Base-by-base conservation (phyloP, 23 red algal species). In the Pyropia yezoensis region DNA sequence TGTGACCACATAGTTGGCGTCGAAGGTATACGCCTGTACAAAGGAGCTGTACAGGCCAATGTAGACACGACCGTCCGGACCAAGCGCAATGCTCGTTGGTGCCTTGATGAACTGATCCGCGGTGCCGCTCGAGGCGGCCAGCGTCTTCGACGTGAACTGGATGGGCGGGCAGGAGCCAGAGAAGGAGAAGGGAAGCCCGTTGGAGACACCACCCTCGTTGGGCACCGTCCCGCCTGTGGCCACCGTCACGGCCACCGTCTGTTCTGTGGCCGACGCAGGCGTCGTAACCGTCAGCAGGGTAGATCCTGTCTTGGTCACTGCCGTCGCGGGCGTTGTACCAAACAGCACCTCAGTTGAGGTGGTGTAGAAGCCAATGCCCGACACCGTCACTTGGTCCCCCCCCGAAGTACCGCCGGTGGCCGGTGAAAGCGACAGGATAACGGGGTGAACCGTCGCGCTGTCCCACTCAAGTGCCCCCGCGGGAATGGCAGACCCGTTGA, bases 51-150 rank as follows among this genome's bases (percentile, higher is more conserved):
- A 61, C 65, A 67, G 72, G 18, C 79, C 79, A 11, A 83, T 32
- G 49, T 83, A 83, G 69, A 65, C 72, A 33, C 63, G 57, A 27
- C 67, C 67, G 50, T 83, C 79, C 33, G 79, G 79, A 13, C 79
- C 79, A 65, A 74, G 55, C 1, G 79, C 61, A 33, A 83, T 66
- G 12, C 66, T 26, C 49, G 79, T 83, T 17, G 72, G 79, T 61
- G 69, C 69, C 34, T 70, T 57, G 59, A 86, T 47, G n/a, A 68
- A 59, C 69, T 66, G 69, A 5, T 76, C 56, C 18, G 32, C 62
- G 30, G 30, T 6, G 18, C 81, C 81, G 60, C 58, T 52, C 3
- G 11, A 13, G 17, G 22, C 20, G 27, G 67, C 69, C 18, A 86
- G 51, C 25, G 28, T 59, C n/a, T 57, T 50, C 0, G 61, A 60